Evolutionary conservation across 805 yeast species (phyloP).

Genomic region (Ogataea chonburiensis): DNA sequence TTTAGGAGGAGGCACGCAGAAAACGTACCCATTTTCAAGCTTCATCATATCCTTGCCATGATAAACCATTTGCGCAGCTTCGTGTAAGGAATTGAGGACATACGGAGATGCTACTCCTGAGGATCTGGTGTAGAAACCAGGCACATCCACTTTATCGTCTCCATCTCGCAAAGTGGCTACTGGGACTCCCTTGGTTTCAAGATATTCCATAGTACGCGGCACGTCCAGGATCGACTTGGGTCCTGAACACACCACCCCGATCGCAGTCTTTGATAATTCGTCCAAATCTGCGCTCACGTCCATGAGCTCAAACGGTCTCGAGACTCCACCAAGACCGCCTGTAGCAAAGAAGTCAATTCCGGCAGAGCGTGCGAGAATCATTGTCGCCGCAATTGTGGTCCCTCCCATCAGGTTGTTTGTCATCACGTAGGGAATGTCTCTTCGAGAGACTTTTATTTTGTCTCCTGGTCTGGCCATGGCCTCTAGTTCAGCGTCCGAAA

Average conservation of each 20-base stretch:
- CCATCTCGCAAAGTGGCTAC: slow-evolving; percentile 56
- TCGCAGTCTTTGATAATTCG: slow-evolving; percentile 78
- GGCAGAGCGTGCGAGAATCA: slow-evolving; percentile 73
- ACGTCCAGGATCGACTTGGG: slow-evolving; percentile 86
- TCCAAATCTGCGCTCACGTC: slow-evolving; percentile 87
- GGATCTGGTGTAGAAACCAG: slow-evolving; percentile 79
- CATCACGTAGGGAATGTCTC: slow-evolving; percentile 76
- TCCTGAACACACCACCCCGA: slow-evolving; percentile 90
- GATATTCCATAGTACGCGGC: slow-evolving; percentile 74
- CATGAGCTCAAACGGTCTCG: slow-evolving; percentile 70
- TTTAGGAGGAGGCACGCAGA: slow-evolving; percentile 81
- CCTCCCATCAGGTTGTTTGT: slow-evolving; percentile 71
- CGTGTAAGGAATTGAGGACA: slow-evolving; percentile 47
- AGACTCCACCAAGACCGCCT: slow-evolving; percentile 93
- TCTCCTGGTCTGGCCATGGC: slow-evolving; percentile 40
- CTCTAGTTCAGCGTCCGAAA: slow-evolving; percentile 46
- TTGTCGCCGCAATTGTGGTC: slow-evolving; percentile 86
- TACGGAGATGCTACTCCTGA: slow-evolving; percentile 75
- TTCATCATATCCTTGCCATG: slow-evolving; percentile 46
- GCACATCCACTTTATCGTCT: slow-evolving; percentile 47
- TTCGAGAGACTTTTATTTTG: slow-evolving; percentile 67
- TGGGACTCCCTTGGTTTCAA: slow-evolving; percentile 89
- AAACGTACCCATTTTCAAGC: slow-evolving; percentile 64
- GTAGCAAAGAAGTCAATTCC: slow-evolving; percentile 87
- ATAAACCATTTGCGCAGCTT: slow-evolving; percentile 64